These are phyloP conservation scores for Hirsutella rhossiliensis DNA, from an alignment of 2,329 filamentous ascomycete genomes.

Conservation along the genomic window DNA sequence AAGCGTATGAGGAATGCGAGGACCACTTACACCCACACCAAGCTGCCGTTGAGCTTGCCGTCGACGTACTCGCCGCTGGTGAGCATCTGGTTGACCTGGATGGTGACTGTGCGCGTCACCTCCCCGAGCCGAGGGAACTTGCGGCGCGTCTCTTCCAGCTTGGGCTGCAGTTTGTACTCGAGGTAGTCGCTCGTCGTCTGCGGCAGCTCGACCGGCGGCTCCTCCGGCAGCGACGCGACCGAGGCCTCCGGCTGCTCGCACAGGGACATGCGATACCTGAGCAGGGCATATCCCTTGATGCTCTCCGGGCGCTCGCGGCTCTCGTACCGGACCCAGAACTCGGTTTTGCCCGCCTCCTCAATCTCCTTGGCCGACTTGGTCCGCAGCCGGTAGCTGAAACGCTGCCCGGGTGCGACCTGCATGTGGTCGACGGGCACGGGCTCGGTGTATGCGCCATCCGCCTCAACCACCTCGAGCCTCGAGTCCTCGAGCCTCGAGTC, in stretches of 20 bases:
- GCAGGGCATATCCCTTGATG: slow-evolving; percentile 1
- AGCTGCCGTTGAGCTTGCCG: slow-evolving; percentile 14
- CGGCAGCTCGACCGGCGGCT: slow-evolving; percentile 18
- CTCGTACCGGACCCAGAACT: slow-evolving; percentile 35
- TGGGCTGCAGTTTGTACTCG: slow-evolving; percentile 31
- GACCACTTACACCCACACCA: slow-evolving; percentile 22
- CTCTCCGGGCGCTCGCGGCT: slow-evolving; percentile 34
- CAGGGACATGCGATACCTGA: not conserved
- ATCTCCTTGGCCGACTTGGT: slow-evolving; percentile 37
- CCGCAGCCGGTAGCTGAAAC: slow-evolving; percentile 44
- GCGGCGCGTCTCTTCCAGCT: slow-evolving; percentile 7
- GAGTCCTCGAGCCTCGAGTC: slow-evolving; percentile 39
- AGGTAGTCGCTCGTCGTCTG: slow-evolving; percentile 24
- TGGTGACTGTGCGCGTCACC: slow-evolving; percentile 36
- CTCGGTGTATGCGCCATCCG: slow-evolving; percentile 43
- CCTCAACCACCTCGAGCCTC: slow-evolving; percentile 44
- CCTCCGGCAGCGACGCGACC: slow-evolving; percentile 2
- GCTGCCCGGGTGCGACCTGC: slow-evolving; percentile 45
- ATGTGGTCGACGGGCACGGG: slow-evolving; percentile 33
- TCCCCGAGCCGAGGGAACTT: slow-evolving; percentile 28
- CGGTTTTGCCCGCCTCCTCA: slow-evolving; percentile 10
- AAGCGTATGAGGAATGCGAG: not conserved
- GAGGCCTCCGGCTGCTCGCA: not conserved
- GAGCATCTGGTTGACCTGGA: slow-evolving; percentile 29
- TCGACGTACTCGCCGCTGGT: slow-evolving; percentile 18